These are phyloP conservation scores for Pseudevernia furfuracea DNA, from an alignment of 495 filamentous ascomycete species.

Conservation along the genomic window DNA sequence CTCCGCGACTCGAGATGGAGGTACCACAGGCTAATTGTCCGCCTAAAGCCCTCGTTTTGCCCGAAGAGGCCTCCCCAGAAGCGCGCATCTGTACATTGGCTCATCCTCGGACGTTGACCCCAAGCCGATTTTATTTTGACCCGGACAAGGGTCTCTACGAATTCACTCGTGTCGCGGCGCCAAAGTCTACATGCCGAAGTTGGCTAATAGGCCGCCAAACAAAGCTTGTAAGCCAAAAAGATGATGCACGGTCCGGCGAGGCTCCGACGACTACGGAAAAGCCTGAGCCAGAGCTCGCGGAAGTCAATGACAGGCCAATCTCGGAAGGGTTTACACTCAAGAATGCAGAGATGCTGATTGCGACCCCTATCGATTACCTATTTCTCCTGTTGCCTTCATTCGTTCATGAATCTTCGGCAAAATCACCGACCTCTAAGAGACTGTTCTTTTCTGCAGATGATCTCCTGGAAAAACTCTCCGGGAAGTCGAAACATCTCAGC, in stretches of 20 bases:
- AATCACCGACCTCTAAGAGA: slow-evolving; percentile 40
- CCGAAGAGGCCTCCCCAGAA: slow-evolving; percentile 52
- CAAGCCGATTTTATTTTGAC: slow-evolving; percentile 72
- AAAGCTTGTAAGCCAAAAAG: not conserved
- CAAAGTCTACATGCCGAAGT: slow-evolving; percentile 53
- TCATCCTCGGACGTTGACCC: slow-evolving; percentile 61
- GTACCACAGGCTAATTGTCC: slow-evolving; percentile 25
- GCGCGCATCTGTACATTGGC: slow-evolving; percentile 67
- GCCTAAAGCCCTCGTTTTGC: slow-evolving; percentile 74
- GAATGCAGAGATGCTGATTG: slow-evolving; percentile 64
- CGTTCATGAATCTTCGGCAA: slow-evolving; percentile 33
- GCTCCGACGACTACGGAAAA: slow-evolving; percentile 30
- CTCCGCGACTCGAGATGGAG: not conserved
- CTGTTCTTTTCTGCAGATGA: slow-evolving; percentile 77
- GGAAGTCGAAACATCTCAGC: slow-evolving; percentile 47
- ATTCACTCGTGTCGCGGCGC: slow-evolving; percentile 67
- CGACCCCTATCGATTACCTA: slow-evolving; percentile 74
- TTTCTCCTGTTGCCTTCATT: slow-evolving; percentile 77
- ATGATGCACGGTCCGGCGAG: not conserved
- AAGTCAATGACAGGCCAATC: slow-evolving; percentile 6
- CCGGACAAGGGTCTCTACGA: slow-evolving; percentile 76
- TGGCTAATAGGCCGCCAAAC: slow-evolving; percentile 46
- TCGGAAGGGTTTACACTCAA: slow-evolving; percentile 45
- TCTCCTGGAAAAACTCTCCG: slow-evolving; percentile 60
- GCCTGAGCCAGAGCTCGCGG: slow-evolving; percentile 25